Conservation (phyloP, 352 stramenopile species). For the Thraustochytrium striatum region DNA sequence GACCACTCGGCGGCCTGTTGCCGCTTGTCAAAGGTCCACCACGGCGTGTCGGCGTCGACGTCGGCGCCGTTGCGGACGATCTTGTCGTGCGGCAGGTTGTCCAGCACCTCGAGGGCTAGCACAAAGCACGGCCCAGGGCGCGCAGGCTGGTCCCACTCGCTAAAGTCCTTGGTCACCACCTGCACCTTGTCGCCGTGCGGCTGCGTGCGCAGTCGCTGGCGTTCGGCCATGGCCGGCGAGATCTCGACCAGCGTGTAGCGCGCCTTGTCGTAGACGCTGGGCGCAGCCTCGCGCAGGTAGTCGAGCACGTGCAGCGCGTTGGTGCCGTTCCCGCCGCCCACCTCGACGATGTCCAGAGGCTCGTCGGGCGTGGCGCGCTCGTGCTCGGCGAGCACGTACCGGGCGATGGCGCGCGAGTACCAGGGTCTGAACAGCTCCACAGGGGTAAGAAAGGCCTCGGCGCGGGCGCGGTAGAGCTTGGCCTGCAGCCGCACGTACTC, state of each 20-base stretch:
- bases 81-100: conserved; percentile 85
- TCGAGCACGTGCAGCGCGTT: conserved; percentile 82
- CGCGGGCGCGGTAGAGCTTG: conserved; percentile 62
- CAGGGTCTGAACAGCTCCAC: conserved; percentile 78
- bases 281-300: conserved; percentile 66
- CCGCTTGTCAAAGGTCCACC: conserved; percentile 11
- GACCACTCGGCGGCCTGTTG: neutral
- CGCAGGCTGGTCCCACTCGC: conserved; percentile 63
- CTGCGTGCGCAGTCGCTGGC: conserved; percentile 62
- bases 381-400: conserved; percentile 69
- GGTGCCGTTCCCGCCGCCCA: conserved; percentile 75
- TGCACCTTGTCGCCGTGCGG: conserved; percentile 65
- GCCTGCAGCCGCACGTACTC: conserved; percentile 68
- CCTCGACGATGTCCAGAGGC: conserved; percentile 71
- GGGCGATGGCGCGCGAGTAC: conserved; percentile 77
- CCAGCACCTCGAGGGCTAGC: conserved; percentile 76
- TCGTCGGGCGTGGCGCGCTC: neutral
- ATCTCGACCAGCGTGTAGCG: conserved; percentile 83
- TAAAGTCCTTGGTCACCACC: conserved; percentile 65
- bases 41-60: neutral
- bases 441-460: conserved; percentile 78
- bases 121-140: conserved; percentile 68
- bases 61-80: conserved; percentile 55
- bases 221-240: conserved; percentile 72
- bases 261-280: conserved; percentile 69